These are phyloP conservation scores for Chondrus crispus DNA, from an alignment of 23 red algal species.

Conservation along the genomic window DNA sequence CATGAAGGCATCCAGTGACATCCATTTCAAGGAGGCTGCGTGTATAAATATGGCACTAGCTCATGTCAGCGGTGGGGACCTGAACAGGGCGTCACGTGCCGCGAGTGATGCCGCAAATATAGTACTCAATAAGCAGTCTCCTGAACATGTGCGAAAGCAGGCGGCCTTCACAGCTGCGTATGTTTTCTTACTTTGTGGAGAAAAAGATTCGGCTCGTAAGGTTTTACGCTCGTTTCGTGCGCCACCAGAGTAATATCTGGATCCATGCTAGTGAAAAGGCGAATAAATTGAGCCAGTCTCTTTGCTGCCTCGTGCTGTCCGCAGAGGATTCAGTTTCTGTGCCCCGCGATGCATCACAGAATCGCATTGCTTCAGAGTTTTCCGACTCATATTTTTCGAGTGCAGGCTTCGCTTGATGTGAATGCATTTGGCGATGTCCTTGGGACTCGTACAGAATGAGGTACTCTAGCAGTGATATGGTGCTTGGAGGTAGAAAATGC, in stretches of 20 bases:
- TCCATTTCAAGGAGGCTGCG: constrained; percentile 13
- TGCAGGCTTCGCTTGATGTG: too few relatives aligned
- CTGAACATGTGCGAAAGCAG: constrained; percentile 1
- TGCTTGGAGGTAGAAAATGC: too few relatives aligned
- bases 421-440: too few relatives aligned
- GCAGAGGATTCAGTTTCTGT: too few relatives aligned
- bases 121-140: not conserved
- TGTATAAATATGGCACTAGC: constrained; percentile 49
- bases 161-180: constrained; percentile 49
- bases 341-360: too few relatives aligned
- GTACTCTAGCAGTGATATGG: too few relatives aligned
- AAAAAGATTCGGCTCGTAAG: constrained; percentile 28
- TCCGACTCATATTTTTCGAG: too few relatives aligned
- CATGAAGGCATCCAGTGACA: not conserved
- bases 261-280: too few relatives aligned
- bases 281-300: too few relatives aligned
- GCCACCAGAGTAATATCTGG: not conserved
- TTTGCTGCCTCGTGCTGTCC: too few relatives aligned
- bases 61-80: constrained; percentile 32
- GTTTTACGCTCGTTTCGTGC: constrained; percentile 11
- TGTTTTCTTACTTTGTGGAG: constrained; percentile 39
- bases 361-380: too few relatives aligned
- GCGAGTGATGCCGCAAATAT: constrained; percentile 29
- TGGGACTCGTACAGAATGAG: too few relatives aligned
- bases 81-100: constrained; percentile 27